Evolutionary conservation across 352 stramenopile genomes (phyloP), one percentile per base, ranked within the genome.

Genomic region (Globisporangium acanthophoron): DNA sequence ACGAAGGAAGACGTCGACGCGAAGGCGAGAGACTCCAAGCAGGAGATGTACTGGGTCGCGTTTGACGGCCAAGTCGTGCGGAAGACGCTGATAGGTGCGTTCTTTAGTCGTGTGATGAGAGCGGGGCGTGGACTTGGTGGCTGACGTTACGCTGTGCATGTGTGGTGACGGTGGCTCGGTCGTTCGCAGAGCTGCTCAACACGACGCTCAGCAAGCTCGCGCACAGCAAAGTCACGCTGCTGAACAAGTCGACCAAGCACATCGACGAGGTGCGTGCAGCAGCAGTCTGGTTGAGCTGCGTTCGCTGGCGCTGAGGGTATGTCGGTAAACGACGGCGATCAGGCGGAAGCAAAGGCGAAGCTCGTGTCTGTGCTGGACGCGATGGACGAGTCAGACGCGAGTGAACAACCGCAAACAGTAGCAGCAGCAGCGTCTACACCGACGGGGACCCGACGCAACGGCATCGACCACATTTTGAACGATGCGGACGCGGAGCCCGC

Each of bases 31-130:
- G 59, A 70, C 29, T 44, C 61, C 5, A 73, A 55, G 24, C 58
- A 52, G 7, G 79, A 92, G 53, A 67, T 74, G 49, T 92, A 88
- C 54, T 92, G 80, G 80, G 70, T 75, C 41, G 66, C 75, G 1
- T 90, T 90, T 56, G 80, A 92, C 56, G 71, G 61, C 21, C 57
- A 79, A 47, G 62, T 88, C 16, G 69, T 90, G 54, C 54, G 71
- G 20, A 92, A 92, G 61, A 90, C 71, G 24, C 71, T 92, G 55
- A 91, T 91, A 31, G 81, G 81, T 88, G n/a, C 35, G 48, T 52
- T 12, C 9, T 27, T 27, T 27, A 27, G 24, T 27, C 24, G 24
- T 27, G 24, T 27, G 24, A 27, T 27, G 24, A 27, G 24, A 27
- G 24, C 24, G 24, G 24, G 24, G 33, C 33, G 33, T 37, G 33